Conservation (phyloP, 306 rosid genomes). For the Malus orientalis region DNA sequence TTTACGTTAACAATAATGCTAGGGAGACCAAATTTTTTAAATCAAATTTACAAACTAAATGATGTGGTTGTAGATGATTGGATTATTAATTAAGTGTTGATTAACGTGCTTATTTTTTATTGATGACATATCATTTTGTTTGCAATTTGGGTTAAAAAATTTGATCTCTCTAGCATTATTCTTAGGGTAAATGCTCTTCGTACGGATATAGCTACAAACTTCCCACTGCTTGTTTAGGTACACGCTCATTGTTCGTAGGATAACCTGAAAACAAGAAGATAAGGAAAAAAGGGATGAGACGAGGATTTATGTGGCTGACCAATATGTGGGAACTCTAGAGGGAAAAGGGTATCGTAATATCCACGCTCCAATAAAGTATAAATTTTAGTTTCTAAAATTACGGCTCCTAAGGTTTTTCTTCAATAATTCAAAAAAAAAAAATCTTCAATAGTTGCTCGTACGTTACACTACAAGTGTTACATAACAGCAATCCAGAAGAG, state of each 20-base stretch:
- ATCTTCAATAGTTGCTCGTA: neutral
- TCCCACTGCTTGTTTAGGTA: too few relatives aligned
- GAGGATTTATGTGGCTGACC: neutral
- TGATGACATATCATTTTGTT: too few relatives aligned
- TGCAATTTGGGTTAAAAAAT: too few relatives aligned
- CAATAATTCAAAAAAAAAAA: too few relatives aligned
- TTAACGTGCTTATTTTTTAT: too few relatives aligned
- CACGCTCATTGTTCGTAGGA: neutral
- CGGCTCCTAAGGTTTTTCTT: neutral
- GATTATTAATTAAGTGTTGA: too few relatives aligned
- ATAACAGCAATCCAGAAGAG: neutral
- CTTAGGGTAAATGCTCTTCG: neutral
- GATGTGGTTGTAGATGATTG: too few relatives aligned
- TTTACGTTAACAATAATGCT: too few relatives aligned
- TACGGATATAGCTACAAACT: too few relatives aligned
- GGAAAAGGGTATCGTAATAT: neutral
- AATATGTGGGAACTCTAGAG: neutral
- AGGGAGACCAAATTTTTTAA: too few relatives aligned
- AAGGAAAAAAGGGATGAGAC: neutral
- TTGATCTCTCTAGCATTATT: too few relatives aligned
- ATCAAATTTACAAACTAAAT: too few relatives aligned
- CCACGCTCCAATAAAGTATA: neutral
- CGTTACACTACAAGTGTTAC: neutral
- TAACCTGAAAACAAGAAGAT: neutral
- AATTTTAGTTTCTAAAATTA: neutral